phyloP scores from a whole-genome alignment of 352 stramenopile genomes.

The Globisporangium splendens region DNA sequence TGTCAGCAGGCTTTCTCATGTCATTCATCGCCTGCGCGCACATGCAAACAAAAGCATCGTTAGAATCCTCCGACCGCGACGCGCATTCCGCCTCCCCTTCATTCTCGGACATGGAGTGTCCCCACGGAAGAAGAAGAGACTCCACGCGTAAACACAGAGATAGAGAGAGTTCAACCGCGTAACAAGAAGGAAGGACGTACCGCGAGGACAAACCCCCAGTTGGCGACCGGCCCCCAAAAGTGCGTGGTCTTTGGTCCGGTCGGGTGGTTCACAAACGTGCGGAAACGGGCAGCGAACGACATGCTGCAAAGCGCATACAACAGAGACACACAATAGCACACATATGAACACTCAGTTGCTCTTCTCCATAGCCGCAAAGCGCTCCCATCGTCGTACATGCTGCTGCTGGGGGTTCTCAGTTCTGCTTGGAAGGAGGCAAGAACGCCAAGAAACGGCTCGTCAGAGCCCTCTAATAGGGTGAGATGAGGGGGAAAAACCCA shows the following conservation, averaged over 20 bases:
- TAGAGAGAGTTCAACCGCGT: too few relatives aligned
- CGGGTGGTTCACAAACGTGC: conserved; percentile 73
- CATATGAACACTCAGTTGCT: rapidly evolving
- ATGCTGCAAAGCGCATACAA: conserved; percentile 1
- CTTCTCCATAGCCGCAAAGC: too few relatives aligned
- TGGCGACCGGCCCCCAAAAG: conserved; percentile 86
- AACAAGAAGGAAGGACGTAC: conserved; percentile 27
- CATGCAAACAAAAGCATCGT: background rate
- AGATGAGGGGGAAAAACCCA: background rate
- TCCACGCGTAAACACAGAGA: too few relatives aligned
- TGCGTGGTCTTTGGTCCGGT: conserved; percentile 85
- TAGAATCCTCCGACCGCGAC: background rate
- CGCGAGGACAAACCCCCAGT: conserved; percentile 86
- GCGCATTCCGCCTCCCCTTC: too few relatives aligned
- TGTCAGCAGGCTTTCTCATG: conserved; percentile 79
- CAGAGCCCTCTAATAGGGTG: too few relatives aligned
- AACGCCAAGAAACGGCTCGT: too few relatives aligned
- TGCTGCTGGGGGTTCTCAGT: background rate
- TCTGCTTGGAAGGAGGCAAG: background rate
- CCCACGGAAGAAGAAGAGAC: too few relatives aligned
- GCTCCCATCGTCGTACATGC: background rate
- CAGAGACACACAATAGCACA: background rate
- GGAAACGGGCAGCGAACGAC: conserved; percentile 41
- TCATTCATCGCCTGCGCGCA: conserved; percentile 63
- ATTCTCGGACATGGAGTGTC: too few relatives aligned